These are phyloP conservation scores for Oryza rufipogon DNA, from an alignment of 176 grass and related monocot species.

Conservation along the genomic window DNA sequence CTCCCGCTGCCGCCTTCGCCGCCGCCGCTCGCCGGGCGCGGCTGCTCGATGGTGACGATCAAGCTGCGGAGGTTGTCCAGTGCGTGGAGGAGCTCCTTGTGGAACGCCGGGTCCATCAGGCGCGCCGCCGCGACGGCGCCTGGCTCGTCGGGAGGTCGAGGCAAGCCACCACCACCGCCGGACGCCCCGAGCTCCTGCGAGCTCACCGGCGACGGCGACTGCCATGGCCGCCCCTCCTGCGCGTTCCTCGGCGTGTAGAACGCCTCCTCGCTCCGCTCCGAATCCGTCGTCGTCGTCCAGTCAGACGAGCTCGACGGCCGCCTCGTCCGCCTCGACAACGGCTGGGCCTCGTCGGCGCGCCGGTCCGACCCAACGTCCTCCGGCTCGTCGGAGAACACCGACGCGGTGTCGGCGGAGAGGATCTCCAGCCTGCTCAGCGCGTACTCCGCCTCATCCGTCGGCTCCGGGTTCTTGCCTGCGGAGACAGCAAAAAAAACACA, in stretches of 20 bases:
- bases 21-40: neutral
- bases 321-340: conserved; percentile 35
- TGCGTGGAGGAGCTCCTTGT: conserved; percentile 32
- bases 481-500: neutral
- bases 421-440: conserved; percentile 39
- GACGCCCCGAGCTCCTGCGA: conserved; percentile 10
- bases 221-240: neutral
- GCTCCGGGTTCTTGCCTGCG: conserved; percentile 41
- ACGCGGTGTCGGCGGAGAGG: conserved; percentile 39
- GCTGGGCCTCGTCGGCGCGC: neutral
- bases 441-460: neutral
- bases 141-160: no score
- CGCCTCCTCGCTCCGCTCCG: neutral
- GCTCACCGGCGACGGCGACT: neutral
- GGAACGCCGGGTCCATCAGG: conserved; percentile 30
- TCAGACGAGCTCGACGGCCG: conserved; percentile 30
- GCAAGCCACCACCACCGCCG: neutral
- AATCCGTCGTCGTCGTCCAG: neutral
- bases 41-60: conserved; percentile 32
- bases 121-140: neutral
- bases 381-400: conserved; percentile 39
- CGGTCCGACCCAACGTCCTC: neutral
- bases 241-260: neutral
- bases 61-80: conserved; percentile 41
- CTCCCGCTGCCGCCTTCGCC: neutral